Evolutionary conservation across 306 rosid genomes (phyloP), one percentile per base, ranked within the genome.

Genomic region (Boehmeria nivea): DNA sequence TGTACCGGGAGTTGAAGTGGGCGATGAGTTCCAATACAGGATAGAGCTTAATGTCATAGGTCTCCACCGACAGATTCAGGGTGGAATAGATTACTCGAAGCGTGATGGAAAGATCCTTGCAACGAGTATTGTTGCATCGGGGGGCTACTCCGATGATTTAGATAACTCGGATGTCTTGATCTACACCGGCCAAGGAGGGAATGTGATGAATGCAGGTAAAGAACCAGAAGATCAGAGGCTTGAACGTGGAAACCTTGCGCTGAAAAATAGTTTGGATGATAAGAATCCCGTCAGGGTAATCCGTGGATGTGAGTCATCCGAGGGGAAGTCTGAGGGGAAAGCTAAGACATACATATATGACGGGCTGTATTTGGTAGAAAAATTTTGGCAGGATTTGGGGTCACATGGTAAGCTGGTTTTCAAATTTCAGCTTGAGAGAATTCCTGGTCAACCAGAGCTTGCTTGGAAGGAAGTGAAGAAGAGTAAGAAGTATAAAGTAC

Each of bases 191-290:
- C 96, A 87, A 67, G 98, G 98, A 60, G 98, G 96, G 49, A 84
- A 83, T 82, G 72, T 91, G 61, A 68, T 82, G 73, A 63, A 66
- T 51, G 31, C 61, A 21, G 86, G 47, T 38, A 91, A 75, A 71
- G 76, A 76, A 65, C 98, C 96, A n/a, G 98, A 84, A 70, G 96
- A 91, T 67, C 94, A 91, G 75, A 91, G 82, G 81, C 96, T 87
- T 67, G 82, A 82, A 64, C 77, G 94, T 62, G 98, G 98, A 56
- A 91, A 91, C 66, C 96, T 91, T 54, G 91, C 95, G 44, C 50
- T 91, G 88, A 84, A 78, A 75, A 91, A 78, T 62, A 91, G 96
- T 66, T 21, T 69, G 51, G 62, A 75, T 39, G 91, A 68, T 37
- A 74, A 71, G 73, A 87, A 79, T 76, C 78, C 82, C 36, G 91